Conservation (phyloP, 2,329 filamentous ascomycete species). For the Colletotrichum falcatum region DNA sequence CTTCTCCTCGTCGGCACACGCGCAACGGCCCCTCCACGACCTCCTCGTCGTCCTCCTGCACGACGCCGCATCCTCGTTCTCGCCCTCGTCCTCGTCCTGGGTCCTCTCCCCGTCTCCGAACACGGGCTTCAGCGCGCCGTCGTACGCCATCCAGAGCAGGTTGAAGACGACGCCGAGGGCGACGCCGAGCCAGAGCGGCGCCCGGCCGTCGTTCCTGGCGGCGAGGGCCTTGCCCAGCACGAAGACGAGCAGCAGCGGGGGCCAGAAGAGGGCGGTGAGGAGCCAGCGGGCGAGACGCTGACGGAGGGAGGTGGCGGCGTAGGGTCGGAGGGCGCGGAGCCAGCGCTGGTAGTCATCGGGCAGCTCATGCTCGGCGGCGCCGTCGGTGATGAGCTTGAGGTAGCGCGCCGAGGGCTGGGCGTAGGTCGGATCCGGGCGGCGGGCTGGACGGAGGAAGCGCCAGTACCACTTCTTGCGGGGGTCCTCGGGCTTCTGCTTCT, state of each 20-base stretch:
- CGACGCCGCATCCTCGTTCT: conserved; percentile 23
- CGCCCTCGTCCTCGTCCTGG: conserved; percentile 45
- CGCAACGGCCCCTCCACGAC: conserved; percentile 14
- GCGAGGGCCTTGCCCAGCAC: conserved; percentile 60
- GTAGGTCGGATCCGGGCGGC: conserved; percentile 75
- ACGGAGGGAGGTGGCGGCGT: conserved; percentile 72
- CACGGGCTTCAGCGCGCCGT: conserved; percentile 62
- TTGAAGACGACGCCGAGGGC: conserved; percentile 66
- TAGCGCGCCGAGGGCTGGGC: conserved; percentile 89
- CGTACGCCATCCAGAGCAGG: conserved; percentile 59
- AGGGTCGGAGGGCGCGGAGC: conserved; percentile 76
- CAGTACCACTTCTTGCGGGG: conserved; percentile 57
- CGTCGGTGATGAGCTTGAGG: conserved; percentile 81
- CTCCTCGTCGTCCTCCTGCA: conserved; percentile 11
- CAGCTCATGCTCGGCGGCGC: conserved; percentile 83
- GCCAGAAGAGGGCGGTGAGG: conserved; percentile 54
- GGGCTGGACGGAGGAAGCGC: conserved; percentile 58
- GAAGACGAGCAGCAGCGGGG: conserved; percentile 44
- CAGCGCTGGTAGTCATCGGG: conserved; percentile 83
- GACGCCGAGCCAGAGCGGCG: conserved; percentile 74
- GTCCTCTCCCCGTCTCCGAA: conserved; percentile 92
- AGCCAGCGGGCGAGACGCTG: conserved; percentile 79
- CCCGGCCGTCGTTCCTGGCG: conserved; percentile 73
- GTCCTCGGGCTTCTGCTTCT: conserved; percentile 36
- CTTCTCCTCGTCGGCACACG: conserved; percentile 46